Conservation (phyloP, 768 basidiomycete species). For the Sarcomyxa edulis region DNA sequence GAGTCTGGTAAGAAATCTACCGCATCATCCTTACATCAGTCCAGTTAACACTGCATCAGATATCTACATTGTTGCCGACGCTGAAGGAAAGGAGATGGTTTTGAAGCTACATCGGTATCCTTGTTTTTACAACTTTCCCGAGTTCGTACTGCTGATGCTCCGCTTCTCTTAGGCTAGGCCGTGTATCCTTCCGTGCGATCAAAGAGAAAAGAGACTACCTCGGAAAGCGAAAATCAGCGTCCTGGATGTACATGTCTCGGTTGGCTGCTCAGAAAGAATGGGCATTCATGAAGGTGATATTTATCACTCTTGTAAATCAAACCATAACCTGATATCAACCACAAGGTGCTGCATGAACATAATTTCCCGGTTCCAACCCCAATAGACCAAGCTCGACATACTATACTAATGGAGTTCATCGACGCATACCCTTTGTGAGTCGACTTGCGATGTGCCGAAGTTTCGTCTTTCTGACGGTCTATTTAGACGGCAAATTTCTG, state of each 20-base stretch:
- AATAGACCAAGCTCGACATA: constrained; percentile 92
- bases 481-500: constrained; percentile 78
- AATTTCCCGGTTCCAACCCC: constrained; percentile 91
- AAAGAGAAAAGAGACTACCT: constrained; percentile 96
- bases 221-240: constrained; percentile 91
- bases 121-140: neutral
- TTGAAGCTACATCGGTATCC: constrained; percentile 88
- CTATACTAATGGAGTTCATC: constrained; percentile 93
- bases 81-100: constrained; percentile 81
- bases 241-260: constrained; percentile 99
- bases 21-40: neutral
- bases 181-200: constrained; percentile 96
- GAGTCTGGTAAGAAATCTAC: constrained; percentile 70
- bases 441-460: neutral
- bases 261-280: constrained; percentile 96
- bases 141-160: neutral
- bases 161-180: constrained; percentile 63
- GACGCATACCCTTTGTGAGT: constrained; percentile 91
- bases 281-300: constrained; percentile 91
- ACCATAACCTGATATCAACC: neutral
- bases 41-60: constrained; percentile 36
- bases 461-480: constrained; percentile 3
- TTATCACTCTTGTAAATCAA: neutral
- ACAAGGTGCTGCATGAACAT: constrained; percentile 87
- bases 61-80: constrained; percentile 86